These are phyloP conservation scores for Neofusicoccum kwambonambiense DNA, from an alignment of 2,329 filamentous ascomycete genomes.

Conservation along the genomic window DNA sequence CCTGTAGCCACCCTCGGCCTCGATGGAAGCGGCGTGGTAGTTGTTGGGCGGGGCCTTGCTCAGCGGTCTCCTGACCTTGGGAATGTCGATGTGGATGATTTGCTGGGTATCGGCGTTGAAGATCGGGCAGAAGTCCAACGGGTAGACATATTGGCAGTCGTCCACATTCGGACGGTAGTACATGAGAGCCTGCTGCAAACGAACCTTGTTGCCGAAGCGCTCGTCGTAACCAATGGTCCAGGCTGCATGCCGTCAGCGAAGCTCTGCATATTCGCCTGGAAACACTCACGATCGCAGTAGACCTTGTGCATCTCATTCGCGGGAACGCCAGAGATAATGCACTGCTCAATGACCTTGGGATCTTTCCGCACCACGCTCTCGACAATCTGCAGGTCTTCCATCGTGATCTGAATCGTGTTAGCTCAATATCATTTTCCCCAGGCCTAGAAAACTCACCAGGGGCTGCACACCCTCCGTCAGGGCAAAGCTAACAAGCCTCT, in stretches of 20 bases:
- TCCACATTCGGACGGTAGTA: constrained; percentile 87
- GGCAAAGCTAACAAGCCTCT: constrained; percentile 72
- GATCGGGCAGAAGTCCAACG: constrained; percentile 91
- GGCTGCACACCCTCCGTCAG: constrained; percentile 75
- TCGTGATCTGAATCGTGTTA: constrained; percentile 64
- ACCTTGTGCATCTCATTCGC: constrained; percentile 89
- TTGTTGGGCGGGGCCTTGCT: constrained; percentile 72
- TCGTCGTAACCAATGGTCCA: constrained; percentile 97
- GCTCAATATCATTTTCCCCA: background rate
- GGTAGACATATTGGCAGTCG: constrained; percentile 86
- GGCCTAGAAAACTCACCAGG: constrained; percentile 54
- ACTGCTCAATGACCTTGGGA: constrained; percentile 87
- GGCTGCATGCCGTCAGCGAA: constrained; percentile 44
- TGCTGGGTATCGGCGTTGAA: constrained; percentile 77
- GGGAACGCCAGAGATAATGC: constrained; percentile 76
- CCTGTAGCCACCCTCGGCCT: constrained; percentile 72
- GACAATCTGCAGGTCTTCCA: constrained; percentile 82
- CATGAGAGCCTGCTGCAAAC: constrained; percentile 91
- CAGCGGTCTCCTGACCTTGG: constrained; percentile 71
- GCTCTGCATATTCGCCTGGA: background rate
- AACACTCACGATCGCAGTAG: constrained; percentile 75
- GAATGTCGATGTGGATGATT: constrained; percentile 82
- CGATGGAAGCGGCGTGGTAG: constrained; percentile 72
- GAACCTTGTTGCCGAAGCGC: constrained; percentile 73
- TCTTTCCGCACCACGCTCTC: constrained; percentile 75